Conservation (phyloP, 1,284 basidiomycete genomes). For the Trametes hirsuta region DNA sequence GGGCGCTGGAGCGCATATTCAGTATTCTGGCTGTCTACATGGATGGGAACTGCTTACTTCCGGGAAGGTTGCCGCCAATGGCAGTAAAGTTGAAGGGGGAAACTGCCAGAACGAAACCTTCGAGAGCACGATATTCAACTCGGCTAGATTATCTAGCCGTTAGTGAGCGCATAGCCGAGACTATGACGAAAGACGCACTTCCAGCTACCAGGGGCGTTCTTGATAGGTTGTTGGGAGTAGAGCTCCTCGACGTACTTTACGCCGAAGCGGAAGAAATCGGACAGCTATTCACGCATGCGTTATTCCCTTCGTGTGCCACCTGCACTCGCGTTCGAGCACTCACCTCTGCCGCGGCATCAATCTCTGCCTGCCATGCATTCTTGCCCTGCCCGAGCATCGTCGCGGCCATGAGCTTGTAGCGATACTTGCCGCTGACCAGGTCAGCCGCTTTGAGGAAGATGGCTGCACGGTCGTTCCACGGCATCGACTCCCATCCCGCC, state of each 20-base stretch:
- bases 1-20: constrained; percentile 56
- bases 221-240: constrained; percentile 87
- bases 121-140: constrained; percentile 93
- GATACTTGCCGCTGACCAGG: constrained; percentile 91
- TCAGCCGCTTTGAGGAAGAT: constrained; percentile 99
- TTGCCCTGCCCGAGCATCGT: constrained; percentile 99
- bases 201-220: constrained; percentile 90
- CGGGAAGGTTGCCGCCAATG: constrained; percentile 91
- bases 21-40: background rate
- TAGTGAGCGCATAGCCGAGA: constrained; percentile 1
- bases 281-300: constrained; percentile 52
- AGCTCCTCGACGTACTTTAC: constrained; percentile 97
- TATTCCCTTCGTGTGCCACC: background rate
- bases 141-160: constrained; percentile 57
- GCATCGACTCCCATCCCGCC: constrained; percentile 88
- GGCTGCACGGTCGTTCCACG: constrained; percentile 95
- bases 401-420: constrained; percentile 93
- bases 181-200: constrained; percentile 66
- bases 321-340: constrained; percentile 25
- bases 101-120: constrained; percentile 97
- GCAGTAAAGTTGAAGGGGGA: constrained; percentile 99
- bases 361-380: constrained; percentile 99
- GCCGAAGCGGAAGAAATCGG: constrained; percentile 96
- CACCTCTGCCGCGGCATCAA: constrained; percentile 97
- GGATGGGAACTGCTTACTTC: constrained; percentile 46